Base-by-base conservation (phyloP, 257 asterid species). In the Vinca minor region DNA sequence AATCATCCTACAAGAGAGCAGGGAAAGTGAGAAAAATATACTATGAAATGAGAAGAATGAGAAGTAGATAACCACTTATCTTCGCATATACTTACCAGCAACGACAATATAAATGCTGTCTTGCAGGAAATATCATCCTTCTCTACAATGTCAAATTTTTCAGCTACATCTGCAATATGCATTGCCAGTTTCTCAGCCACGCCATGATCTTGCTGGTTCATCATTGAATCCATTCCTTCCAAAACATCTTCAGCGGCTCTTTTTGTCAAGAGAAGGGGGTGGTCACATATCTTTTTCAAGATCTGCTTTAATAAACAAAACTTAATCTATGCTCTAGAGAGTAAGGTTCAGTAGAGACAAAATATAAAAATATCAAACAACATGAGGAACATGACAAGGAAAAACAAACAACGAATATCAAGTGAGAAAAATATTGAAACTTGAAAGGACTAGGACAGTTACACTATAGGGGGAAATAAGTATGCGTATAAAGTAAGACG, bases 171-270 rank as follows among this genome's bases (percentile, higher is more conserved):
- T 49, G 96, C 95, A 59, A 92, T 75, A 72, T 89, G 95, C 95
- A 79, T 86, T 55, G 92, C 98, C 83, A 92, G 76, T 64, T 78
- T 85, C 81, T 85, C 96, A 66, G 96, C 98, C 34, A 87, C 85
- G 66, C 73, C 77, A 38, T 67, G 89, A 75, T 92, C 95, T 65
- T 86, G 95, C 57, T 78, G 85, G 75, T 72, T 67, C 45, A 70
- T 82, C 38, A 72, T 69, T 34, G 95, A 74, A 71, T 92, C 96
- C 96, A 92, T 85, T 73, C 95, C 95, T 79, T 92, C 98, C n/a
- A 92, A 75, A 64, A 92, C 90, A 75, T 88, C 98, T 79, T 85
- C 95, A 54, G 96, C 98, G 65, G 98, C 98, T 83, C 96, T 79
- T 83, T 92, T 92, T 36, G 98, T 92, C 75, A 92, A 75, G 47